A percentile compares a stretch with the other conserved stretches of the same genome.
These are phyloP conservation scores for Beauveria brongniartii DNA, from an alignment of 2,329 filamentous ascomycete species.

Conservation along the genomic window DNA sequence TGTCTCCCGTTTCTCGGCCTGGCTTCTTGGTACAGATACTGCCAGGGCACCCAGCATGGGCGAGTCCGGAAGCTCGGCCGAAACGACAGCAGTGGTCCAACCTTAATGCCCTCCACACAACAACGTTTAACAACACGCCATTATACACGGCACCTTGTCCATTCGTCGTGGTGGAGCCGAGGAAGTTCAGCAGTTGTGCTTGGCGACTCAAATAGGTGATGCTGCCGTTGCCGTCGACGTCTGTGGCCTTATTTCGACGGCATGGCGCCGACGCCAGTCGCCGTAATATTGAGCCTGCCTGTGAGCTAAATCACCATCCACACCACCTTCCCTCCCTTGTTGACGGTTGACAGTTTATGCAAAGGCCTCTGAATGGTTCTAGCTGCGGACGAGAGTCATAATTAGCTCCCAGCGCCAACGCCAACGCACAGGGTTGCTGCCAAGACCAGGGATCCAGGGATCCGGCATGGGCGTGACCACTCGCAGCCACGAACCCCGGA, in stretches of 20 bases:
- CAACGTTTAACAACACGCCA: not conserved
- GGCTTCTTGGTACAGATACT: not conserved
- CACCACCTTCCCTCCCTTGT: not conserved
- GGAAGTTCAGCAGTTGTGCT: not conserved
- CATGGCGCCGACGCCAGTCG: not conserved
- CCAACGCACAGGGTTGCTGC: slow-evolving; percentile 9
- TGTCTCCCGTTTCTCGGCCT: slow-evolving; percentile 4
- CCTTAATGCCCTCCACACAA: not conserved
- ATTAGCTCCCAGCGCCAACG: not conserved
- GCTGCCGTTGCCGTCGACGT: not conserved
- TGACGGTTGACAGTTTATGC: not conserved
- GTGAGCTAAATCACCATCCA: slow-evolving; percentile 2
- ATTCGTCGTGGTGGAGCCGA: not conserved
- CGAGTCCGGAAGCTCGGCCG: slow-evolving; percentile 7
- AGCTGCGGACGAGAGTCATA: not conserved
- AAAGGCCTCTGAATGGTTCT: not conserved
- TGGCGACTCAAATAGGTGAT: not conserved
- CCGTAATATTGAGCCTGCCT: not conserved
- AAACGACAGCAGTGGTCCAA: not conserved
- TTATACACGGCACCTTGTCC: not conserved
- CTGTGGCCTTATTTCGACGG: not conserved
- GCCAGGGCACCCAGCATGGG: not conserved
- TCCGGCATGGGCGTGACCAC: slow-evolving; percentile 3
- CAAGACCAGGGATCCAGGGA: slow-evolving; percentile 10
- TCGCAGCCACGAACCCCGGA: slow-evolving; percentile 8